These are phyloP conservation scores for Diplodia seriata DNA, from an alignment of 2,329 filamentous ascomycete species.

Conservation along the genomic window DNA sequence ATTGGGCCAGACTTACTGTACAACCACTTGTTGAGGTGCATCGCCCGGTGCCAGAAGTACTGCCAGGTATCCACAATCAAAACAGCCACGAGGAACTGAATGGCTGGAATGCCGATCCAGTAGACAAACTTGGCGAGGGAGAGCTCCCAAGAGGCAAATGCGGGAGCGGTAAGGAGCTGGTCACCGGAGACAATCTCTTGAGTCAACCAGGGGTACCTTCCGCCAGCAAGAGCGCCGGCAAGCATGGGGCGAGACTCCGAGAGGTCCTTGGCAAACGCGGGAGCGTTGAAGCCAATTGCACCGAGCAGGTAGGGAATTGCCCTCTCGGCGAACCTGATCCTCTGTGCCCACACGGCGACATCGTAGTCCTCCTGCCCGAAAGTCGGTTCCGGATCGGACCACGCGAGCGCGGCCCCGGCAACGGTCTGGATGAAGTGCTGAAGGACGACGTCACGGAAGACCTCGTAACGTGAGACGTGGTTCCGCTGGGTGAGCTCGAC, in stretches of 20 bases:
- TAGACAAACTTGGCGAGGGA: slow-evolving; percentile 78
- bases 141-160: slow-evolving; percentile 86
- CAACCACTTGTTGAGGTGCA: slow-evolving; percentile 98
- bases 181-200: slow-evolving; percentile 63
- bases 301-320: slow-evolving; percentile 76
- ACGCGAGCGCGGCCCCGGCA: slow-evolving; percentile 70
- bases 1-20: slow-evolving; percentile 71
- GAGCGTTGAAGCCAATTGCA: slow-evolving; percentile 76
- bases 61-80: slow-evolving; percentile 93
- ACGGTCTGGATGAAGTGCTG: slow-evolving; percentile 89
- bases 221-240: slow-evolving; percentile 78
- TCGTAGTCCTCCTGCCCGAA: slow-evolving; percentile 84
- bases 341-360: slow-evolving; percentile 85
- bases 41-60: slow-evolving; percentile 93
- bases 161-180: slow-evolving; percentile 62
- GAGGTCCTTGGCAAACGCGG: slow-evolving; percentile 76
- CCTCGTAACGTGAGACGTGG: slow-evolving; percentile 82
- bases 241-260: slow-evolving; percentile 74
- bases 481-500: slow-evolving; percentile 89
- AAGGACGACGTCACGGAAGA: slow-evolving; percentile 86
- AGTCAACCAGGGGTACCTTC: slow-evolving; percentile 76
- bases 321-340: slow-evolving; percentile 78
- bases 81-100: slow-evolving; percentile 79
- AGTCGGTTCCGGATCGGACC: slow-evolving; percentile 76
- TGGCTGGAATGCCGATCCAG: slow-evolving; percentile 73